Evolutionary conservation across 345 rosid species (phyloP), one percentile per base, ranked within the genome.

Genomic region (Alliaria petiolata): DNA sequence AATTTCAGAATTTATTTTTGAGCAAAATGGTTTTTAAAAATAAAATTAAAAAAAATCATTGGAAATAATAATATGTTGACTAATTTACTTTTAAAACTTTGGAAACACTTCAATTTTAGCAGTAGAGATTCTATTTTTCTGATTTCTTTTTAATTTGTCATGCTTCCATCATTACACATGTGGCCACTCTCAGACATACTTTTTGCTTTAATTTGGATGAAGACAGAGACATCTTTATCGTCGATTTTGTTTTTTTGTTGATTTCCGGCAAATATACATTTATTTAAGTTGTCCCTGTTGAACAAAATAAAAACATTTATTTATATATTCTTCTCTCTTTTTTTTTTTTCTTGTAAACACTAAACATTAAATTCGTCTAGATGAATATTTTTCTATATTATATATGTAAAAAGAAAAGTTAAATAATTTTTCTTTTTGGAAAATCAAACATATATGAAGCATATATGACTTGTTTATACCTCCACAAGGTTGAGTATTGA

Each of bases 111-210:
- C 58, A 30, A 30, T 9, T 39, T 36, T 64, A 35, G 22, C 33
- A 56, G 38, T 34, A 40, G 30, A 65, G 6, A 30, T 65, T 1
- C 8, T 67, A 11, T 16, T 28, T 25, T 14, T 35, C 13, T 35
- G 13, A 38, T 31, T 2, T 7, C 52, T 55, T 26, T 13, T 25
- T 20, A 22, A 14, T 43, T 44, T 60, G 39, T n/a, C 75, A 76
- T 69, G 79, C 75, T 76, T 76, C 74, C 75, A 69, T 69, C 75
- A 75, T 75, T 62, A 75, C 74, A 55, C 70, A 76, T 76, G 70
- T 79, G 83, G 78, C 67, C 78, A 39, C 71, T 68, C 56, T 34
- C 63, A 12, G 68, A 69, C 77, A 57, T 59, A 72, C 79, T 69
- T 77, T 79, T 54, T 50, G 46, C 77, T 70, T 78, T 76, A 72